phyloP scores from a whole-genome alignment of 2,329 filamentous ascomycete genomes.

The Rutstroemia sydowiana region DNA sequence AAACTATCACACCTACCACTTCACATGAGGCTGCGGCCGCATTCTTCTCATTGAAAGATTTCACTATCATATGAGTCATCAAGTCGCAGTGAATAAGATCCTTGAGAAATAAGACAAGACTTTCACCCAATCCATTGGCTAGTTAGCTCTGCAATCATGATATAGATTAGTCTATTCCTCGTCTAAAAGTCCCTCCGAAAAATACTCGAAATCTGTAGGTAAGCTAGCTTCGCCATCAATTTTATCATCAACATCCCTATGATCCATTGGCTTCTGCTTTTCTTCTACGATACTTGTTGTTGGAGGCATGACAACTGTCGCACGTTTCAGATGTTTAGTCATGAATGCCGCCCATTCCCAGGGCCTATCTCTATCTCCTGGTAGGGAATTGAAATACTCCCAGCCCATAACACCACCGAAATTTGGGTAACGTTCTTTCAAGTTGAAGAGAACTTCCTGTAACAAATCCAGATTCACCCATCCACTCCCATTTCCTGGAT shows the following conservation, averaged over 20 bases:
- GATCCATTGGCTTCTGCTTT: neutral
- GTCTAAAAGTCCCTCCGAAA: slow-evolving; percentile 14
- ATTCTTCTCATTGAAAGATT: too few species aligned
- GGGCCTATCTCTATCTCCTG: slow-evolving; percentile 53
- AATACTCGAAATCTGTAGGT: slow-evolving; percentile 18
- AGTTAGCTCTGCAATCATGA: too few species aligned
- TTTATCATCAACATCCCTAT: slow-evolving; percentile 9
- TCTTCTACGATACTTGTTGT: neutral
- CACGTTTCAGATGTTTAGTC: slow-evolving; percentile 22
- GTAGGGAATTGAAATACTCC: slow-evolving; percentile 85
- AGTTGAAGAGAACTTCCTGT: slow-evolving; percentile 45
- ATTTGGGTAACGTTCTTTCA: slow-evolving; percentile 52
- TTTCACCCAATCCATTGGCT: too few species aligned
- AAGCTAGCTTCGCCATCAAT: slow-evolving; percentile 12
- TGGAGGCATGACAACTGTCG: neutral
- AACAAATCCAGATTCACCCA: slow-evolving; percentile 55
- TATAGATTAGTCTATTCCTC: neutral
- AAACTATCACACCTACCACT: too few species aligned
- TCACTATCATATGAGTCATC: too few species aligned
- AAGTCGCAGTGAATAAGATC: too few species aligned
- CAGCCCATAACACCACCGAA: slow-evolving; percentile 92
- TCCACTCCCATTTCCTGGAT: slow-evolving; percentile 63
- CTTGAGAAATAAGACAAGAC: too few species aligned
- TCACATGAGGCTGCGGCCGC: too few species aligned
- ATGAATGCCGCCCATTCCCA: slow-evolving; percentile 75